Conservation (phyloP, 805 yeast genomes). For the Jamesozyma spencerorum region DNA sequence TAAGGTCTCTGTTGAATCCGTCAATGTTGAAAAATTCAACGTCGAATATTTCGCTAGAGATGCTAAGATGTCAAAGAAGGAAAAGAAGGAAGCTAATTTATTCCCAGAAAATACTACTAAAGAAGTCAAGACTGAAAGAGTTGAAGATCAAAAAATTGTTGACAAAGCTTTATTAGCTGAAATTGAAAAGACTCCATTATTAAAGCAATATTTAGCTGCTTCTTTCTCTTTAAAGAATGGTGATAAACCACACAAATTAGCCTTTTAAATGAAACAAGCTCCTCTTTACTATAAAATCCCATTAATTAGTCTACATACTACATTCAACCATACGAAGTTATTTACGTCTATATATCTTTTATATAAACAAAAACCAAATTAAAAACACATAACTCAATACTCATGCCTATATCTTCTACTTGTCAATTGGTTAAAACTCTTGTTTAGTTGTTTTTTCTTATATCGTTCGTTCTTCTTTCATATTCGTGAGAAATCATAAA, state of each 20-base stretch:
- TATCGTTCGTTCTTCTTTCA: too few species aligned
- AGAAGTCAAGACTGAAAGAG: conserved; percentile 87
- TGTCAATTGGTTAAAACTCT: too few species aligned
- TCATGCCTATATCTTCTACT: too few species aligned
- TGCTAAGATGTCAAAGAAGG: conserved; percentile 75
- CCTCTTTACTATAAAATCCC: background rate
- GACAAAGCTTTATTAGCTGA: conserved; percentile 87
- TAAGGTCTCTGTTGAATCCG: conserved; percentile 66
- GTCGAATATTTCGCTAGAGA: conserved; percentile 96
- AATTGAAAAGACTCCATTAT: conserved; percentile 94
- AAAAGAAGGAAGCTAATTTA: conserved; percentile 87
- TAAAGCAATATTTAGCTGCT: conserved; percentile 92
- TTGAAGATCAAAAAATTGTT: conserved; percentile 92
- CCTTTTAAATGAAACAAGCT: conserved; percentile 48
- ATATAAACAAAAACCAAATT: too few species aligned
- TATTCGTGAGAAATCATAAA: too few species aligned
- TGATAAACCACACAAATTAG: conserved; percentile 96
- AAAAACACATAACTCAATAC: too few species aligned
- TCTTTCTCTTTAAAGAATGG: conserved; percentile 96
- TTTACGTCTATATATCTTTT: too few species aligned
- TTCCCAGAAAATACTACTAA: conserved; percentile 73
- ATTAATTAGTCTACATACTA: too few species aligned
- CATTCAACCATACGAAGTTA: too few species aligned
- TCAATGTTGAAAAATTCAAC: conserved; percentile 84
- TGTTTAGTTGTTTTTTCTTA: too few species aligned